Conservation (phyloP, 192 early-diverging fungal genomes). For the Coemansia sp. region DNA sequence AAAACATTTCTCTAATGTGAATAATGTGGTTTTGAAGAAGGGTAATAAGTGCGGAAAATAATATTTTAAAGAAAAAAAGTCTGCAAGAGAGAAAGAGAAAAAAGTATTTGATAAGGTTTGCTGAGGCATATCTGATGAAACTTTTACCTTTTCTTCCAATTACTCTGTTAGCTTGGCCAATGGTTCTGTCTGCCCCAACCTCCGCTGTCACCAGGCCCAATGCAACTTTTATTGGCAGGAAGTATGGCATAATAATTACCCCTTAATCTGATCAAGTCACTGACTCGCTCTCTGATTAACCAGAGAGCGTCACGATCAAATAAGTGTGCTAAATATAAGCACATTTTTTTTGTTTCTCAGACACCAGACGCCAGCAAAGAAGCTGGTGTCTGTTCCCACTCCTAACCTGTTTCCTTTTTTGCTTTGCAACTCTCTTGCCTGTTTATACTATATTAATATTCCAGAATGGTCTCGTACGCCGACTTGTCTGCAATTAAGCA, state of each 20-base stretch:
- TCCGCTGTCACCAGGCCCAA: too few relatives aligned
- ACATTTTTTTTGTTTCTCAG: background rate
- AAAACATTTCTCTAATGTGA: slow-evolving; percentile 27
- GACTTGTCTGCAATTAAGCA: slow-evolving; percentile 48
- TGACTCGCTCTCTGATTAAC: too few relatives aligned
- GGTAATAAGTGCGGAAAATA: background rate
- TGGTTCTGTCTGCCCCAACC: too few relatives aligned
- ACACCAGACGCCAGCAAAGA: background rate
- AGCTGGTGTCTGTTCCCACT: too few relatives aligned
- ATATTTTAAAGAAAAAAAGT: background rate
- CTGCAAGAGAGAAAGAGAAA: slow-evolving; percentile 6
- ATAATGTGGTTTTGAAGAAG: background rate
- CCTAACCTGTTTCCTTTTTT: slow-evolving; percentile 1
- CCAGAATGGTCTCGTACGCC: slow-evolving; percentile 46
- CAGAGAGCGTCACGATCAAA: too few relatives aligned
- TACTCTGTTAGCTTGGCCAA: too few relatives aligned
- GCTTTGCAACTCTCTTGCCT: slow-evolving; percentile 1
- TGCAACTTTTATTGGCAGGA: background rate
- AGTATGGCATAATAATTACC: background rate
- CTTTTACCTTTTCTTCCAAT: too few relatives aligned
- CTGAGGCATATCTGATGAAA: background rate
- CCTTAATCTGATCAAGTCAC: background rate
- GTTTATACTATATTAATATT: too few relatives aligned
- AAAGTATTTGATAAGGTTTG: slow-evolving; percentile 2
- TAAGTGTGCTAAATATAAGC: background rate